These are phyloP conservation scores for Pseudogymnoascus pannorum DNA, from an alignment of 2,329 filamentous ascomycete genomes.

Conservation along the genomic window DNA sequence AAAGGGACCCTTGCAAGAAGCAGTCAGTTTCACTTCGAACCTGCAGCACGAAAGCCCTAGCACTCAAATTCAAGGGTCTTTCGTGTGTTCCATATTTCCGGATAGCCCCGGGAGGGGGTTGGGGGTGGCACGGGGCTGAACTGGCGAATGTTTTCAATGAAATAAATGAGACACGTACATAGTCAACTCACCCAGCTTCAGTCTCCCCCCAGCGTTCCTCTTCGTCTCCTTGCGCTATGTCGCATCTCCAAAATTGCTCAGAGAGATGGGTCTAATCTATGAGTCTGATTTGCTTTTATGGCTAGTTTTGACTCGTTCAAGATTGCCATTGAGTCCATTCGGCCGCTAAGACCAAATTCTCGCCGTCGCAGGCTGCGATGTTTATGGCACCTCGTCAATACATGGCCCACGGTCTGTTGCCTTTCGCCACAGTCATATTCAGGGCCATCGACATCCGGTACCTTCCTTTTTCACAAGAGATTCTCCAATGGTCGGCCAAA, in stretches of 20 bases:
- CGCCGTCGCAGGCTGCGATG: too few species aligned
- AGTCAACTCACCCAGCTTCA: slow-evolving; percentile 11
- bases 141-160: background rate
- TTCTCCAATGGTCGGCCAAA: background rate
- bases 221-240: slow-evolving; percentile 14
- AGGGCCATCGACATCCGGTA: slow-evolving; percentile 13
- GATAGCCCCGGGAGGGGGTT: too few species aligned
- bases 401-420: slow-evolving; percentile 14
- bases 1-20: background rate
- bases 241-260: slow-evolving; percentile 14
- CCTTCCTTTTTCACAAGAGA: slow-evolving; percentile 14
- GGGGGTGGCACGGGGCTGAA: background rate
- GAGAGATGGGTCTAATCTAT: too few species aligned
- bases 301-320: too few species aligned
- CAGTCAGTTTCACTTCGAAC: background rate
- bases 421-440: slow-evolving; percentile 15
- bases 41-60: background rate
- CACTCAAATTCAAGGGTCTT: background rate
- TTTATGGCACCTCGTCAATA: slow-evolving; percentile 15
- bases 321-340: too few species aligned
- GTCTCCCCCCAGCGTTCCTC: slow-evolving; percentile 15
- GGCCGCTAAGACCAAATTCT: slow-evolving; percentile 10
- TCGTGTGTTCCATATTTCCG: too few species aligned
- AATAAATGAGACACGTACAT: background rate
- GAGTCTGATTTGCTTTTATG: too few species aligned